These are phyloP conservation scores for Phylloporus sp. DNA, from an alignment of 768 basidiomycete genomes.

Conservation along the genomic window DNA sequence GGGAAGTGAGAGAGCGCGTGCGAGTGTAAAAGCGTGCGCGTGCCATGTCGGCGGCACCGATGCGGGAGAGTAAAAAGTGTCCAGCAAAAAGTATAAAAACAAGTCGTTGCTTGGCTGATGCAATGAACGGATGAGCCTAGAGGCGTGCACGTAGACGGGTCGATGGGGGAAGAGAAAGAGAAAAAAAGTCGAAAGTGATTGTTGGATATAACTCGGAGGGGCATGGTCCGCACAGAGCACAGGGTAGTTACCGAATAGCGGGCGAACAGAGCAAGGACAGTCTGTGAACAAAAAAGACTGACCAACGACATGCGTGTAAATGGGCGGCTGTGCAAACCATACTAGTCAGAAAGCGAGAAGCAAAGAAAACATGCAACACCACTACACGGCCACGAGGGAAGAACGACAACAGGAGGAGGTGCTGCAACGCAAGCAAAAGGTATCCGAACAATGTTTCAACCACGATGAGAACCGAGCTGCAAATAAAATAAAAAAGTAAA, in stretches of 20 bases:
- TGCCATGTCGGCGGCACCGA: conserved; percentile 11
- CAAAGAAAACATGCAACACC: conserved; percentile 24
- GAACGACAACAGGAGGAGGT: conserved; percentile 27
- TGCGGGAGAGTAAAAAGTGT: conserved; percentile 16
- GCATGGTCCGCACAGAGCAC: conserved; percentile 21
- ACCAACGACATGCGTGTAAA: conserved; percentile 22
- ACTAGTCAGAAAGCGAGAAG: conserved; percentile 31
- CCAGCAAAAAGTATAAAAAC: conserved; percentile 21
- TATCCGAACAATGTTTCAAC: conserved; percentile 33
- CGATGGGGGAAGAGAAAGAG: no score
- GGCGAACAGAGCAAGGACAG: conserved; percentile 23
- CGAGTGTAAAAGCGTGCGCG: conserved; percentile 5
- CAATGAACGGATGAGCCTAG: conserved; percentile 25
- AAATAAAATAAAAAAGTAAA: conserved; percentile 35
- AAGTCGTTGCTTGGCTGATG: conserved; percentile 18
- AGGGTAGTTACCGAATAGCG: conserved; percentile 28
- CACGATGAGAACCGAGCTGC: conserved; percentile 30
- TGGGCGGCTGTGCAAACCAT: conserved; percentile 25
- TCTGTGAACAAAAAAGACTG: conserved; percentile 24
- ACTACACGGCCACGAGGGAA: conserved; percentile 26
- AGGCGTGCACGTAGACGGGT: conserved; percentile 14
- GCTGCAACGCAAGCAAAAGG: conserved; percentile 27
- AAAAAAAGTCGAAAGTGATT: conserved; percentile 14
- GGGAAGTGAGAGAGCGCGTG: not conserved
- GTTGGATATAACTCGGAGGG: conserved; percentile 14